Base-by-base conservation (phyloP, 768 basidiomycete species). In the Suillus brevipes region DNA sequence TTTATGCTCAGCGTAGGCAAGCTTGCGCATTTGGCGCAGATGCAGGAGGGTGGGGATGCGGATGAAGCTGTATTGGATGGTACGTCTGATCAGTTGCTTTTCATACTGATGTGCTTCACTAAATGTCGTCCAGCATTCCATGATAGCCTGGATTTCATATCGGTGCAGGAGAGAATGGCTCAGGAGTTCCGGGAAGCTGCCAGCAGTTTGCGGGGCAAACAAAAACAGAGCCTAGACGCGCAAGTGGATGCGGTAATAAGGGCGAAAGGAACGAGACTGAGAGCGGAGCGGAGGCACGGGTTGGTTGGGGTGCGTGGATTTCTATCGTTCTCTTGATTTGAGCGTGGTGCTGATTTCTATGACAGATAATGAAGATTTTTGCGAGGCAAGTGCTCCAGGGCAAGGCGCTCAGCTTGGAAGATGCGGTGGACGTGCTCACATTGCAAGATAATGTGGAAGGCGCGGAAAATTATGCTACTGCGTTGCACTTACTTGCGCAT, bases 1-100 rank as follows among this genome's bases (percentile, higher is more conserved):
- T 81, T 98, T 55, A 89, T 94, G 85, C 85, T 96, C 63, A 95
- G 94, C 71, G 86, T 98, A 34, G 93, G 93, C 25, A 98, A 98
- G 75, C 84, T 99, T 13, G 81, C 90, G 0, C 87, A 92, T 70
- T 80, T 97, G 16, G 91, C 91, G 8, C 79, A 84, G 60, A 69
- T 82, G 67, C 78, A 83, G 65, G 89, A 89, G 68, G 66, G 67
- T 37, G 75, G 73, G 18, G 64, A 77, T 2, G 64, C 78, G 18
- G 86, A 90, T 49, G 85, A 87, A 62, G 72, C 71, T 38, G 78
- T 79, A 63, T 78, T 91, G 16, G 88, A 87, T 73, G 84, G 91
- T 88, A 72, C 60, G 78, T 72, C 10, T 49, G 4, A 7, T n/a
- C 8, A 13, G 3, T 40, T 63, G 34, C 23, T 43, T 23, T 8